phyloP scores from a whole-genome alignment of 371 early-diverging fungal genomes.

The Apophysomyces elegans region DNA sequence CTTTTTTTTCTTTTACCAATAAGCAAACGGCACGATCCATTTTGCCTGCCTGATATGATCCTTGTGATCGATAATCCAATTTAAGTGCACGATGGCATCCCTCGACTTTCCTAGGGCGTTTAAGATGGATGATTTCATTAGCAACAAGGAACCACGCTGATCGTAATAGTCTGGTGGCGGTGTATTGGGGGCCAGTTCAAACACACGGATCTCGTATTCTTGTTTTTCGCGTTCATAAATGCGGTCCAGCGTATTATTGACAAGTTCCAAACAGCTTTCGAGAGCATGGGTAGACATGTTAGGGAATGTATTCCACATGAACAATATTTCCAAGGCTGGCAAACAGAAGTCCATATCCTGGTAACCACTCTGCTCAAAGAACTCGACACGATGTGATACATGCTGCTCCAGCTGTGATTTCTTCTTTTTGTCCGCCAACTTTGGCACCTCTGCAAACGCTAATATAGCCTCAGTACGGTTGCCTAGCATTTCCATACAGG shows the following conservation, averaged over 20 bases:
- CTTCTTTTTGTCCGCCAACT: constrained; percentile 49
- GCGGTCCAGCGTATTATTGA: constrained; percentile 44
- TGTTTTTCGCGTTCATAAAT: constrained; percentile 54
- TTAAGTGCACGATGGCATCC: constrained; percentile 52
- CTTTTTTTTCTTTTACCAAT: constrained; percentile 45
- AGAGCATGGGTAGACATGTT: constrained; percentile 52
- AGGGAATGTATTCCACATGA: constrained; percentile 62
- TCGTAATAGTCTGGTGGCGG: constrained; percentile 53
- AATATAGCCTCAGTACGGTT: constrained; percentile 53
- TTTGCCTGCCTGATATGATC: constrained; percentile 52
- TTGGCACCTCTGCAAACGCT: constrained; percentile 56
- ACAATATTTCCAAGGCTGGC: constrained; percentile 61
- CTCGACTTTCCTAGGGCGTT: constrained; percentile 37
- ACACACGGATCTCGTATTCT: constrained; percentile 50
- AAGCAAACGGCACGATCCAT: constrained; percentile 66
- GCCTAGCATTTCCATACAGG: constrained; percentile 58
- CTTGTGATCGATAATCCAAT: constrained; percentile 65
- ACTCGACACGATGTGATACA: constrained; percentile 52
- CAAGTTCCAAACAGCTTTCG: constrained; percentile 39
- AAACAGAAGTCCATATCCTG: constrained; percentile 59
- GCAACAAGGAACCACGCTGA: constrained; percentile 45
- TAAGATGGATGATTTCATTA: constrained; percentile 44
- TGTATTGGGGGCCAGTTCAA: constrained; percentile 44
- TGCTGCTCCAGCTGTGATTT: constrained; percentile 61
- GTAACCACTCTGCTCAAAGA: constrained; percentile 59